Base-by-base conservation (phyloP, 75 land plant genomes). In the Picea sitchensis region DNA sequence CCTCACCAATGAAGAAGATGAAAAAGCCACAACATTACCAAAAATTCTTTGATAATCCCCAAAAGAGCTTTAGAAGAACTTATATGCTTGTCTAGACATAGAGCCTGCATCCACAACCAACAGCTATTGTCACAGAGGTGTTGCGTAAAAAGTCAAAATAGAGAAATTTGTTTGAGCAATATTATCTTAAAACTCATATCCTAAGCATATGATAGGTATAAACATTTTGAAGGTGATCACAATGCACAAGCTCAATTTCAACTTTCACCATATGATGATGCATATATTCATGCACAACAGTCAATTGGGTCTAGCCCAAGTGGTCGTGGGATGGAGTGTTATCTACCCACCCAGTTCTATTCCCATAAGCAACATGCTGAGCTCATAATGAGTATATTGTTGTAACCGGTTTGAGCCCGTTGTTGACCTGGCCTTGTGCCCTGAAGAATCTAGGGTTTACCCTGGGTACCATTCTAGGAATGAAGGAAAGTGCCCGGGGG, bases 21-120 rank as follows among this genome's bases (percentile, higher is more conserved):
- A 71, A 71, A 21, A 71, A 8, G 31, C 30, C 67, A 71, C 51
- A 71, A 71, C 74, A 71, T 71, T 36, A 71, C 47, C 20, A 71
- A 71, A 71, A 21, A 41, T n/a, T n/a, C 56, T 18, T 36, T 71
- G 12, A n/a, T 44, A 71, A 18, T 56, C 74, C 23, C 56, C 21
- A 44, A 18, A 9, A 18, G 13, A 41, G 23, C 56, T 71, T 71
- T 44, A 41, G n/a, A 71, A 41, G 12, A 44, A 44, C 23, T 47
- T 71, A 41, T 12, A 7, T 44, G 21, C 23, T 41, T n/a, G 20
- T 18, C 74, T 21, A 18, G 21, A 67, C 18, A 36, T 67, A 67
- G 7, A 15, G 44, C 74, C 74, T 71, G 74, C 51, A 5, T 41
- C 56, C 47, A 71, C 13, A 1, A 71, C 44, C 14, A 71, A 71